A percentile compares a stretch with the other conserved stretches of the same genome.
Evolutionary conservation across 192 early-diverging fungal genomes (phyloP).

Genomic region (Jimgerdemannia flammicorona): DNA sequence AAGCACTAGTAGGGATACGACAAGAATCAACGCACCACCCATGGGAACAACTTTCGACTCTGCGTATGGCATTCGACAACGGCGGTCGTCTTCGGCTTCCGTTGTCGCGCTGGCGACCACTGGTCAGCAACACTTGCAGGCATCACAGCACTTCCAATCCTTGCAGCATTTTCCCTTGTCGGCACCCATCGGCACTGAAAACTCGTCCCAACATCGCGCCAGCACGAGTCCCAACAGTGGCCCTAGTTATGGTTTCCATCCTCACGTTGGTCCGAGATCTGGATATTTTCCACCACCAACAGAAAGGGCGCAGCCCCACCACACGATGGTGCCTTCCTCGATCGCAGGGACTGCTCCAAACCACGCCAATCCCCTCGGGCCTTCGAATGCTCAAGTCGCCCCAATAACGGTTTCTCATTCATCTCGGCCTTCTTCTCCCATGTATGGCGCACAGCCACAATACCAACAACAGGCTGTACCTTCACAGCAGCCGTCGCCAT

Average conservation of each 20-base stretch:
- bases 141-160: conserved; percentile 14
- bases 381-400: background rate
- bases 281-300: background rate
- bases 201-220: background rate
- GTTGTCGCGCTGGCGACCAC: background rate
- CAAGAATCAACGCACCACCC: conserved; percentile 1
- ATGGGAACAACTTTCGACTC: conserved; percentile 19
- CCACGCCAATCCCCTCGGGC: background rate
- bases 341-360: background rate
- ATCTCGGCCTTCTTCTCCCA: background rate
- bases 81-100: background rate
- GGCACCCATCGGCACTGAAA: conserved; percentile 4
- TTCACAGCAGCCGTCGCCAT: background rate
- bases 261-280: background rate
- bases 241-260: background rate
- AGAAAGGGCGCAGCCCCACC: background rate
- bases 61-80: background rate
- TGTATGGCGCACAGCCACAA: background rate
- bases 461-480: background rate
- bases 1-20: background rate
- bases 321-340: background rate
- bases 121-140: background rate
- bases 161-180: conserved; percentile 21
- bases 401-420: background rate
- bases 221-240: background rate